A percentile compares a stretch with the other conserved stretches of the same genome.
Conservation (phyloP, 805 yeast genomes). For the Metschnikowia orientalis region DNA sequence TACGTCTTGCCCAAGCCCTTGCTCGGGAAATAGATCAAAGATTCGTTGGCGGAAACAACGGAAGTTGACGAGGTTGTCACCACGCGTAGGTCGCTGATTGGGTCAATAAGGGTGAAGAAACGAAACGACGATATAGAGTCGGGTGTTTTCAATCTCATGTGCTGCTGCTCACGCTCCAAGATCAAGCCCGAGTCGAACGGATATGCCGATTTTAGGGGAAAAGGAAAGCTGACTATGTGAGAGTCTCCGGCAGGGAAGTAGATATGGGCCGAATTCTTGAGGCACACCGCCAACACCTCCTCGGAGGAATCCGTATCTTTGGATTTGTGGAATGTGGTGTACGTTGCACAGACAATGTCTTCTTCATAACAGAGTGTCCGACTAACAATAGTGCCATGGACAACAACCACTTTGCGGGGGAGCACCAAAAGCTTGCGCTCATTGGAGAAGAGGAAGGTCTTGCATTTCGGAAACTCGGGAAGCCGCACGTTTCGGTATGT, state of each 20-base stretch:
- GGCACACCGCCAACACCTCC: conserved; percentile 53
- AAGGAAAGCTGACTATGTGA: conserved; percentile 65
- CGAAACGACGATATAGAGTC: conserved; percentile 18
- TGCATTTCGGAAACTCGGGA: conserved; percentile 21
- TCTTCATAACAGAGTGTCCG: conserved; percentile 48
- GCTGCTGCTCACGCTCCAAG: conserved; percentile 44
- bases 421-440: conserved; percentile 34
- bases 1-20: conserved; percentile 29
- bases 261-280: conserved; percentile 56
- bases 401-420: conserved; percentile 43
- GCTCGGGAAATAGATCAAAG: conserved; percentile 51
- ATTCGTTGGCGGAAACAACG: conserved; percentile 55
- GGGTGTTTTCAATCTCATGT: neutral
- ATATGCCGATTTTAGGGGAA: conserved; percentile 54
- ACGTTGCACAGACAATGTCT: conserved; percentile 56
- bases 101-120: conserved; percentile 70
- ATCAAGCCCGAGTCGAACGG: conserved; percentile 67
- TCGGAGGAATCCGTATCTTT: conserved; percentile 15
- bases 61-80: conserved; percentile 69
- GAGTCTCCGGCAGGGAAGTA: conserved; percentile 59
- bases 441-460: conserved; percentile 21
- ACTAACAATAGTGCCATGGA: conserved; percentile 46
- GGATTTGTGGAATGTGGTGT: conserved; percentile 44
- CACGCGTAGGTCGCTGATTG: conserved; percentile 67
- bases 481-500: conserved; percentile 23